Conservation (phyloP, 768 basidiomycete species). For the Phanerochaete carnosa region DNA sequence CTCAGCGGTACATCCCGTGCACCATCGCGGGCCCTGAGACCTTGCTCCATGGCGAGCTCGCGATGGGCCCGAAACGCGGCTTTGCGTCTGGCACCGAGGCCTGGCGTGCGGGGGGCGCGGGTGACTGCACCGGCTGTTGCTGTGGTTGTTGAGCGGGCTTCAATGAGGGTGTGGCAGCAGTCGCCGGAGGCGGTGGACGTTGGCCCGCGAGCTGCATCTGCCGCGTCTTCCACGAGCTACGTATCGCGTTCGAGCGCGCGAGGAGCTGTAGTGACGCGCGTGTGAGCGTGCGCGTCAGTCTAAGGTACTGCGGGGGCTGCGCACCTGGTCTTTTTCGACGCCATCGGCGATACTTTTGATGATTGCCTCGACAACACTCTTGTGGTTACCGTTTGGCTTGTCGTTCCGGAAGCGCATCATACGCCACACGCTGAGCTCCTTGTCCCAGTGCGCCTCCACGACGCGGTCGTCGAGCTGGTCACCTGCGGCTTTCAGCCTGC, state of each 20-base stretch:
- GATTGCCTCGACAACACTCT: slow-evolving; percentile 80
- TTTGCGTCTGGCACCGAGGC: slow-evolving; percentile 30
- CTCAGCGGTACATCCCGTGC: slow-evolving; percentile 66
- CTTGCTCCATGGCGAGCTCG: slow-evolving; percentile 66
- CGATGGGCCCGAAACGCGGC: slow-evolving; percentile 64
- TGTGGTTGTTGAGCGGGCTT: slow-evolving; percentile 17
- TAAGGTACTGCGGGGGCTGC: background rate
- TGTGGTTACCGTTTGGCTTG: slow-evolving; percentile 90
- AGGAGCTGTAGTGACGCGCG: slow-evolving; percentile 53
- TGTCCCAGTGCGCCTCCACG: slow-evolving; percentile 92
- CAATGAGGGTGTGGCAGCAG: slow-evolving; percentile 5
- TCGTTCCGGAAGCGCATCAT: slow-evolving; percentile 95
- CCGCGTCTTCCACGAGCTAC: slow-evolving; percentile 73
- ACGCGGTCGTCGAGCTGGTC: slow-evolving; percentile 93
- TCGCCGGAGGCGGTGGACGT: slow-evolving; percentile 12
- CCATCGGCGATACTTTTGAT: slow-evolving; percentile 91
- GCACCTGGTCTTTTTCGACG: slow-evolving; percentile 81
- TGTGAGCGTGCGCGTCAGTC: background rate
- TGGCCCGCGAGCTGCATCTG: slow-evolving; percentile 29
- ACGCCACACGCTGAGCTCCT: slow-evolving; percentile 63
- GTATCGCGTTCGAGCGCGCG: slow-evolving; percentile 57
- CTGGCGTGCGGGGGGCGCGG: slow-evolving; percentile 13
- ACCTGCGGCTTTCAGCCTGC: slow-evolving; percentile 77
- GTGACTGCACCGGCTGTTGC: slow-evolving; percentile 15
- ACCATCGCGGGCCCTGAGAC: slow-evolving; percentile 62